Conservation (phyloP, 345 rosid species). For the Citrus medica region DNA sequence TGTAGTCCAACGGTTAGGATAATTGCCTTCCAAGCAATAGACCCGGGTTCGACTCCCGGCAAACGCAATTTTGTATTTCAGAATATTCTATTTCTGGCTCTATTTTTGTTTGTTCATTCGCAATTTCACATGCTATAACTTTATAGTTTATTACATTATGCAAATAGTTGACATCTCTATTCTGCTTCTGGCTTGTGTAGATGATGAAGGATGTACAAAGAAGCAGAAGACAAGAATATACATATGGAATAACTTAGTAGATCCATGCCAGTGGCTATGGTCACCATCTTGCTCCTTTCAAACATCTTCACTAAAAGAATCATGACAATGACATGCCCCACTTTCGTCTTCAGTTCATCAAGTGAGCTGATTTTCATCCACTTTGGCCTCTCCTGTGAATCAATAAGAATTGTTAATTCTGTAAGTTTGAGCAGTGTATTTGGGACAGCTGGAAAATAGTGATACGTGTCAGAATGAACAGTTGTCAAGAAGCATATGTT, state of each 20-base stretch:
- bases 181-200: constrained; percentile 70
- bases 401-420: neutral
- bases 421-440: neutral
- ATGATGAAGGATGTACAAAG: constrained; percentile 79
- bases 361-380: constrained; percentile 95
- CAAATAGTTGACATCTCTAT: constrained; percentile 3
- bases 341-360: constrained; percentile 87
- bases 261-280: constrained; percentile 75
- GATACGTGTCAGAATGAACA: neutral
- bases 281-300: constrained; percentile 94
- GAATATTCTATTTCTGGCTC: fast-evolving
- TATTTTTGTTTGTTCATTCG: neutral
- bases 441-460: neutral
- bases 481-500: neutral
- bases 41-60: constrained; percentile 95
- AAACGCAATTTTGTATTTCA: constrained; percentile 35
- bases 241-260: constrained; percentile 82
- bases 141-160: neutral
- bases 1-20: constrained; percentile 70
- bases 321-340: constrained; percentile 95
- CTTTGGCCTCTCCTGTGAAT: constrained; percentile 70
- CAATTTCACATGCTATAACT: neutral
- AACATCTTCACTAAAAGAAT: constrained; percentile 94
- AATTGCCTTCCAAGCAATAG: constrained; percentile 88
- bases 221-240: constrained; percentile 86